phyloP scores from a whole-genome alignment of 2,329 filamentous ascomycete genomes.

The Aspergillus sp. region DNA sequence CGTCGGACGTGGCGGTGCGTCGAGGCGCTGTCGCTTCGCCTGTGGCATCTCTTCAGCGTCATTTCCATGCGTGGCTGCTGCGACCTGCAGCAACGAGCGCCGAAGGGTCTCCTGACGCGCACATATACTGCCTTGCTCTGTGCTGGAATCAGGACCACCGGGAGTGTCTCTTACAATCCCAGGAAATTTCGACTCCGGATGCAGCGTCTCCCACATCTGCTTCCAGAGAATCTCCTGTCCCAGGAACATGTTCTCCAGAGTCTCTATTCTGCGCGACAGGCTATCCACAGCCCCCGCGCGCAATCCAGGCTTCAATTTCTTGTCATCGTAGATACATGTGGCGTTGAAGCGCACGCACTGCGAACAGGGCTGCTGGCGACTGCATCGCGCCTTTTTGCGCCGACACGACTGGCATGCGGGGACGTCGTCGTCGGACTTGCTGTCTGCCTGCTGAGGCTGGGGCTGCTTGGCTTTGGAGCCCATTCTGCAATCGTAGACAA shows the following conservation, averaged over 20 bases:
- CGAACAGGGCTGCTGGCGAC: slow-evolving; percentile 44
- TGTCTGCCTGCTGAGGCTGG: background rate
- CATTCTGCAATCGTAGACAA: background rate
- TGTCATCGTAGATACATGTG: slow-evolving; percentile 35
- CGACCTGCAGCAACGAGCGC: background rate
- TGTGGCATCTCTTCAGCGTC: background rate
- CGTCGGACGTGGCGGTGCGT: background rate
- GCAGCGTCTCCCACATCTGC: slow-evolving; percentile 17
- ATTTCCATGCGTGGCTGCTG: background rate
- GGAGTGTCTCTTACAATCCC: background rate
- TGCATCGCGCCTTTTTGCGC: slow-evolving; percentile 48
- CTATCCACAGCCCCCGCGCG: slow-evolving; percentile 34
- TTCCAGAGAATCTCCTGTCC: slow-evolving; percentile 22
- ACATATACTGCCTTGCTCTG: background rate
- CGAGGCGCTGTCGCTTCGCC: background rate
- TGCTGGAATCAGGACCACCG: background rate
- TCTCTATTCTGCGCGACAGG: slow-evolving; percentile 31
- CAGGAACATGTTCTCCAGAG: slow-evolving; percentile 23
- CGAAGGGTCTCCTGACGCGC: slow-evolving; percentile 11
- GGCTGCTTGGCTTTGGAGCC: background rate
- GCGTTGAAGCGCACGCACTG: slow-evolving; percentile 38
- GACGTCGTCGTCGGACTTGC: slow-evolving; percentile 14
- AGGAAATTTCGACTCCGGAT: background rate
- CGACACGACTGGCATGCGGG: slow-evolving; percentile 44
- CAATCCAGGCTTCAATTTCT: slow-evolving; percentile 30